Conservation (phyloP, 352 stramenopile species). For the Sclerospora graminicola region DNA sequence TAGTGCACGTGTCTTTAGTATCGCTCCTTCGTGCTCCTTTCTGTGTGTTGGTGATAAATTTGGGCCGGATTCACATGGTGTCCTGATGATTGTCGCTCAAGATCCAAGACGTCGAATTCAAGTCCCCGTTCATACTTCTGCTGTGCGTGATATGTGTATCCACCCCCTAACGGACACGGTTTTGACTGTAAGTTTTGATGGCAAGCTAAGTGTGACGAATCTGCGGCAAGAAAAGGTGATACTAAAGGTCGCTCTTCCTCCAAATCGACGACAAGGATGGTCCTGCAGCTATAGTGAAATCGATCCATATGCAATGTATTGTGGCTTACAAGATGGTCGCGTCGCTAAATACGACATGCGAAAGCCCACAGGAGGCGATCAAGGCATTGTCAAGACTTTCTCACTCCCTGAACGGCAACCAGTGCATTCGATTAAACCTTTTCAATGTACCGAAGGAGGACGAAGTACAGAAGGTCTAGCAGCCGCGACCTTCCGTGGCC, state of each 20-base stretch:
- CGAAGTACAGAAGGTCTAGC: conserved; percentile 20
- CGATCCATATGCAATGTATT: conserved; percentile 37
- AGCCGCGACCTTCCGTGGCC: conserved; percentile 29
- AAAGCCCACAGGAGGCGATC: conserved; percentile 13
- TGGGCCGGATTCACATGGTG: conserved; percentile 16
- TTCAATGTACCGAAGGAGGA: conserved; percentile 15
- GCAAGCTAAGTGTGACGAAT: conserved; percentile 40
- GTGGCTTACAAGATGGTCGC: conserved; percentile 40
- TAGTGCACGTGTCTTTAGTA: conserved; percentile 44
- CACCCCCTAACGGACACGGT: conserved; percentile 20
- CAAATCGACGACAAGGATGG: conserved; percentile 37
- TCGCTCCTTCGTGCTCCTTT: conserved; percentile 31
- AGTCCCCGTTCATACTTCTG: conserved; percentile 30
- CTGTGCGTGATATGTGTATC: conserved; percentile 50
- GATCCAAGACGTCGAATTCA: conserved; percentile 20
- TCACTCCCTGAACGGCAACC: conserved; percentile 31
- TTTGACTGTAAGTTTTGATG: conserved; percentile 51
- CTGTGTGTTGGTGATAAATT: conserved; percentile 46
- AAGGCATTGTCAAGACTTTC: conserved; percentile 26
- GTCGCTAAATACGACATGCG: conserved; percentile 45
- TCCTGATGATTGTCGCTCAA: conserved; percentile 33
- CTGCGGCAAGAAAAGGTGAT: conserved; percentile 30
- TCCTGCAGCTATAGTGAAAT: conserved; percentile 32
- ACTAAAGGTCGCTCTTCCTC: conserved; percentile 27
- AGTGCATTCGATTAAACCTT: conserved; percentile 40